Evolutionary conservation across 2,329 filamentous ascomycete genomes (phyloP).

Genomic region (Drechmeria coniospora): DNA sequence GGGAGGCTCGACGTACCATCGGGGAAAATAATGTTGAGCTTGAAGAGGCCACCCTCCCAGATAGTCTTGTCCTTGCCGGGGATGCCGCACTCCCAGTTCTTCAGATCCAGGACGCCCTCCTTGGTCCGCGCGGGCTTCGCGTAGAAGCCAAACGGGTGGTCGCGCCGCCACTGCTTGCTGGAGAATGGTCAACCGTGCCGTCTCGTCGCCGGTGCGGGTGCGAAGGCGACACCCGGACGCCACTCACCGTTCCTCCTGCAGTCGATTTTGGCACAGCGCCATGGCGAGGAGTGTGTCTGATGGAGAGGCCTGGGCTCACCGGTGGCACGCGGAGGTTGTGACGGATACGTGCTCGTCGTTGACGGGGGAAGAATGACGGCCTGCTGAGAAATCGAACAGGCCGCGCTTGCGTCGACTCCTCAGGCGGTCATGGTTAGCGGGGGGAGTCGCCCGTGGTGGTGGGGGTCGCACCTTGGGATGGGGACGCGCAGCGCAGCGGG

Average conservation of each 20-base stretch:
- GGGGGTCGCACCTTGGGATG: too few species aligned
- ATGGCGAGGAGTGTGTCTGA: slow-evolving; percentile 30
- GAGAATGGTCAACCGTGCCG: slow-evolving; percentile 7
- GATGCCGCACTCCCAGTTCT: slow-evolving; percentile 92
- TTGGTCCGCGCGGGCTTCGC: slow-evolving; percentile 71
- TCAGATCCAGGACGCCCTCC: slow-evolving; percentile 74
- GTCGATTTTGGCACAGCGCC: slow-evolving; percentile 76
- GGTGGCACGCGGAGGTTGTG: background rate
- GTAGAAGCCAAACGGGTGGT: slow-evolving; percentile 96
- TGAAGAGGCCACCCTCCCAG: slow-evolving; percentile 96
- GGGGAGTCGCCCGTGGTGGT: too few species aligned
- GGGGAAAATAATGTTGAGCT: slow-evolving; percentile 81
- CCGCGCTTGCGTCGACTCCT: too few species aligned
- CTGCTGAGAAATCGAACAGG: background rate
- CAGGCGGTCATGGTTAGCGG: too few species aligned
- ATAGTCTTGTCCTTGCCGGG: slow-evolving; percentile 94
- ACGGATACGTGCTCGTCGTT: too few species aligned
- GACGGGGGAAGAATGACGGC: too few species aligned
- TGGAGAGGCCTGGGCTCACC: background rate
- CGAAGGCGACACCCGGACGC: background rate
- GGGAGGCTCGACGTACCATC: slow-evolving; percentile 49
- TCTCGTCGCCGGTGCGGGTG: background rate
- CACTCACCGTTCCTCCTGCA: slow-evolving; percentile 73
- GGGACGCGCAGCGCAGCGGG: too few species aligned
- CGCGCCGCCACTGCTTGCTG: slow-evolving; percentile 91